phyloP scores from a whole-genome alignment of 1,284 basidiomycete species.

The Coriolopsis trogii region DNA sequence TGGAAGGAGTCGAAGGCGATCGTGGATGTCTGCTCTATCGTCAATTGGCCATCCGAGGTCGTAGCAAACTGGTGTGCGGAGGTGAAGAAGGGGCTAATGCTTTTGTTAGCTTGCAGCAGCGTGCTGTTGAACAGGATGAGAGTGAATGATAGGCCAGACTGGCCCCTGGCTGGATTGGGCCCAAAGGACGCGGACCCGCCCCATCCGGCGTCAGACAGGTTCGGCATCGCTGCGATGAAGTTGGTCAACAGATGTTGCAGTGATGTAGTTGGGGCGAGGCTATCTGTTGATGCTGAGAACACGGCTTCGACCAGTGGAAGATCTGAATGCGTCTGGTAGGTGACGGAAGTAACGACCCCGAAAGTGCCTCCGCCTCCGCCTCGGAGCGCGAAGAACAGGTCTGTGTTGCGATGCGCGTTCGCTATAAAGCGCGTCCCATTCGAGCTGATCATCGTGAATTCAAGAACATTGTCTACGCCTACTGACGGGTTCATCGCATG shows the following conservation, averaged over 20 bases:
- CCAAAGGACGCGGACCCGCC: conserved; percentile 17
- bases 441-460: conserved; percentile 43
- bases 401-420: conserved; percentile 39
- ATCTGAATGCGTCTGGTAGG: conserved; percentile 39
- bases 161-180: conserved; percentile 5
- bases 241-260: conserved; percentile 22
- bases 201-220: conserved; percentile 28
- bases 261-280: conserved; percentile 8
- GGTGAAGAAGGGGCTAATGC: conserved; percentile 35
- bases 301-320: conserved; percentile 32
- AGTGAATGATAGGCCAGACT: conserved; percentile 18
- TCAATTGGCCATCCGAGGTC: too few species aligned
- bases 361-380: conserved; percentile 52
- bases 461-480: conserved; percentile 48
- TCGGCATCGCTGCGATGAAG: conserved; percentile 20
- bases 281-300: conserved; percentile 29
- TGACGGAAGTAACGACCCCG: conserved; percentile 45
- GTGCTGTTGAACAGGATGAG: conserved; percentile 39
- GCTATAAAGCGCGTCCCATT: conserved; percentile 38
- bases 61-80: conserved; percentile 30
- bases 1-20: conserved; percentile 32
- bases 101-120: conserved; percentile 33
- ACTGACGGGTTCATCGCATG: neutral
- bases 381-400: conserved; percentile 54
- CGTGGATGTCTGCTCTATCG: too few species aligned